These are phyloP conservation scores for Mycena venus DNA, from an alignment of 768 basidiomycete species.

Conservation along the genomic window DNA sequence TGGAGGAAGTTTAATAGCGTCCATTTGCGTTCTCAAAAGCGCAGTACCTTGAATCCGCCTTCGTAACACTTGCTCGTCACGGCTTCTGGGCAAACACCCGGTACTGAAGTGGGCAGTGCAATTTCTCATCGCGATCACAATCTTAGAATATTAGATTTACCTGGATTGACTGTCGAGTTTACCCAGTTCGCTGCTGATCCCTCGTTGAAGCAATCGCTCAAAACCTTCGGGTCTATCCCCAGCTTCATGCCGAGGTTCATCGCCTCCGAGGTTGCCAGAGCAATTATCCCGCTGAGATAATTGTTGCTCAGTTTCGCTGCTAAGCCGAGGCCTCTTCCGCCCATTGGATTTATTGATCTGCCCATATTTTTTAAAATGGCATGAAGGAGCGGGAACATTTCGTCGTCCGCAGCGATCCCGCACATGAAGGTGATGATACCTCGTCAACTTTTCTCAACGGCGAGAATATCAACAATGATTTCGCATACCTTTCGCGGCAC, in stretches of 20 bases:
- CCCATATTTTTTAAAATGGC: slow-evolving; percentile 52
- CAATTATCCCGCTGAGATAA: slow-evolving; percentile 57
- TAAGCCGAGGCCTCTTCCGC: slow-evolving; percentile 56
- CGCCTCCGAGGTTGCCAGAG: slow-evolving; percentile 57
- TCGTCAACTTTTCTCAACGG: neutral
- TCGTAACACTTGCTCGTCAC: slow-evolving; percentile 58
- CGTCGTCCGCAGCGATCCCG: slow-evolving; percentile 48
- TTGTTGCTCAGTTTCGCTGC: slow-evolving; percentile 62
- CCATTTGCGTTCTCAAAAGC: neutral
- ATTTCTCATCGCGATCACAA: neutral
- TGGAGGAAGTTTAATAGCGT: slow-evolving; percentile 13
- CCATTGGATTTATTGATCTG: slow-evolving; percentile 50
- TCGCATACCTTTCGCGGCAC: slow-evolving; percentile 46
- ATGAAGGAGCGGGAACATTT: slow-evolving; percentile 48
- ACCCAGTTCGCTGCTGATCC: slow-evolving; percentile 59
- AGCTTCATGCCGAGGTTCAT: slow-evolving; percentile 62
- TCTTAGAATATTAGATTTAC: neutral
- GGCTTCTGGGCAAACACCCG: slow-evolving; percentile 58
- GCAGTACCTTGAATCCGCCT: slow-evolving; percentile 57
- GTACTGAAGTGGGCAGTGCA: slow-evolving; percentile 36
- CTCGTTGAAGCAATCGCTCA: slow-evolving; percentile 54
- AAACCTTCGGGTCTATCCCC: slow-evolving; percentile 53
- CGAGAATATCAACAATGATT: neutral
- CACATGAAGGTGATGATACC: slow-evolving; percentile 58
- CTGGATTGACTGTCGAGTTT: slow-evolving; percentile 56